Evolutionary conservation across 78 protist species (phyloP), one percentile per base, ranked within the genome.

Genomic region (Chrysochromulina tobinii): DNA sequence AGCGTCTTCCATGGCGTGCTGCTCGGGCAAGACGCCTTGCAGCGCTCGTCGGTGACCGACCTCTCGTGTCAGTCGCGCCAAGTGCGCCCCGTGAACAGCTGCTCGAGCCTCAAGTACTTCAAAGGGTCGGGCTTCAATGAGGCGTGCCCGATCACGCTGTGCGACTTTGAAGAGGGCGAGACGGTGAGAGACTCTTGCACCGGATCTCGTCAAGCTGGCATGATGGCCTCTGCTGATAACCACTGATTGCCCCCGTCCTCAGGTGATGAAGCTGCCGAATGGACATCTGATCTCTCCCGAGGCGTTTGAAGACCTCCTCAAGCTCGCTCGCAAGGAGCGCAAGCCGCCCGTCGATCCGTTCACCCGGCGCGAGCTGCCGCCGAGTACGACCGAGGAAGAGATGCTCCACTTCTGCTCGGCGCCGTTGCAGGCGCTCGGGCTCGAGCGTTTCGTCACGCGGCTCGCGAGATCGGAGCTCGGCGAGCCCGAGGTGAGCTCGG

Each of bases 111-210:
- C 58, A 17, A 54, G 14, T 75, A 50, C 57, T 5, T 8, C 51
- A 15, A 27, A 3, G 77, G 51, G 11, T 27, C 27, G 11, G 77
- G 77, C 48, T n/a, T 11, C 83, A 75, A 75, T n/a, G 23, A 7
- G 1, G 8, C 83, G 57, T 75, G 83, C 83, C 83, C 83, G 58
- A 50, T 75, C 83, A 11, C 58, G 11, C 57, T 75, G 27, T 38
- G 54, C 57, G 83, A 75, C 57, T 75, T 75, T n/a, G 73, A 87
- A 25, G 72, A 67, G 61, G 81, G 66, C 75, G 77, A 67, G 81
- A 23, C 9, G 48, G 66, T 87, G 38, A 38, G 38, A 38, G 38
- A 38, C 38, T 38, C 38, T 38, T 38, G 38, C 38, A 38, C 38
- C 38, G 38, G 38, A 38, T 38, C 38, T 38, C 38, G 38, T 38